Base-by-base conservation (phyloP, 306 rosid genomes). In the Castanospermum australe region DNA sequence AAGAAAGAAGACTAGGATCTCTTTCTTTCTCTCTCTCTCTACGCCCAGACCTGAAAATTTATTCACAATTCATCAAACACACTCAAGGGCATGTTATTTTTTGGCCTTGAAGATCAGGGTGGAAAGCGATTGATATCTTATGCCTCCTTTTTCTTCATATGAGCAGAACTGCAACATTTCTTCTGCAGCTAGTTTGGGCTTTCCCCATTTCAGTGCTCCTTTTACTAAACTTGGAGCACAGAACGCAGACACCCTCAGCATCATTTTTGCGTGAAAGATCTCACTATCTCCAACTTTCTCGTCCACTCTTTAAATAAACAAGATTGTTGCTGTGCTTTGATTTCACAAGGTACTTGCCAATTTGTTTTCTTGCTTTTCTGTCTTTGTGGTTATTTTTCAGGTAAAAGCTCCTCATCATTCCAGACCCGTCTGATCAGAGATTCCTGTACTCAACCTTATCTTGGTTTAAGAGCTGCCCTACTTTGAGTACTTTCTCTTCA, bases 401-500 rank as follows among this genome's bases (percentile, higher is more conserved):
- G 18, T 36, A 4, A 60, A 11, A 44, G 55, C 25, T 32, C 18
- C 15, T 67, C 13, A 60, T 57, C 54, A 8, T 63, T 52, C 20
- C 67, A 57, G 62, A 62, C 64, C 59, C 78, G 64, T 61, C n/a
- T 14, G 72, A 75, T 75, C 25, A 61, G 72, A 82, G 84, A 81
- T 60, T 59, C 73, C 41, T 52, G 66, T 15, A 28, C 74, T 82
- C 24, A 55, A 78, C 42, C 33, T 41, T 47, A 30, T 78, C 71
- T 85, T 57, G 84, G 76, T 64, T 73, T 35, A 25, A 36, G 80
- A 60, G 82, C 33, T 77, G 61, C 62, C 73, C 61, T 25, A 54
- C 86, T n/a, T n/a, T n/a, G n/a, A n/a, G n/a, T n/a, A n/a, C n/a
- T 84, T 78, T 84, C 74, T 57, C 82, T 75, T 74, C 86, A 81